These are phyloP conservation scores for Amphirosellinia nigrospora DNA, from an alignment of 495 filamentous ascomycete species.

Conservation along the genomic window DNA sequence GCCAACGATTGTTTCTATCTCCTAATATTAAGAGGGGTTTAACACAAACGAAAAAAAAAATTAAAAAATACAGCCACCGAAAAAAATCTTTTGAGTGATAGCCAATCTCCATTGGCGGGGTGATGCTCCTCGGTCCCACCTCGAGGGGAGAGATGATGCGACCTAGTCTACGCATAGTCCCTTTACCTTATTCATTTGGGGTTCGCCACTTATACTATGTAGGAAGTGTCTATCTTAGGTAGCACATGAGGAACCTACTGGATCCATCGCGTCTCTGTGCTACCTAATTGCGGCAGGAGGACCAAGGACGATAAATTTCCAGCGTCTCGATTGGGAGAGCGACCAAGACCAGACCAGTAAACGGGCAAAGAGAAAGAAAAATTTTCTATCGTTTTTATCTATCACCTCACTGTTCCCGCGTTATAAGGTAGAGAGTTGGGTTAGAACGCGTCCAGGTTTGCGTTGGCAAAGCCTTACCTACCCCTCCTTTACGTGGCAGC, in stretches of 20 bases:
- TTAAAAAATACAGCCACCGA: background rate
- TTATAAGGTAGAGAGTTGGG: no score
- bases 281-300: slow-evolving; percentile 13
- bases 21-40: slow-evolving; percentile 15
- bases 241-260: slow-evolving; percentile 1
- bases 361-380: no score
- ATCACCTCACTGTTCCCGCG: slow-evolving; percentile 4
- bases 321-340: background rate
- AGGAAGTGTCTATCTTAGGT: no score
- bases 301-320: background rate
- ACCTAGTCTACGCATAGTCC: background rate
- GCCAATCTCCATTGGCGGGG: slow-evolving; percentile 23
- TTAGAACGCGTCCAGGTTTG: background rate
- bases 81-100: slow-evolving; percentile 21
- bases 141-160: slow-evolving; percentile 10
- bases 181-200: background rate
- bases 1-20: slow-evolving; percentile 24
- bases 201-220: background rate
- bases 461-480: slow-evolving; percentile 7
- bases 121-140: slow-evolving; percentile 19
- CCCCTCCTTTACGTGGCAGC: slow-evolving; percentile 22
- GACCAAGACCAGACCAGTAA: background rate
- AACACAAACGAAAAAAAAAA: slow-evolving; percentile 4
- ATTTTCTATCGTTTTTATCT: slow-evolving; percentile 11
- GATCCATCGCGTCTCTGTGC: background rate